phyloP scores from a whole-genome alignment of 495 filamentous ascomycete species.

The Tuber brumale region DNA sequence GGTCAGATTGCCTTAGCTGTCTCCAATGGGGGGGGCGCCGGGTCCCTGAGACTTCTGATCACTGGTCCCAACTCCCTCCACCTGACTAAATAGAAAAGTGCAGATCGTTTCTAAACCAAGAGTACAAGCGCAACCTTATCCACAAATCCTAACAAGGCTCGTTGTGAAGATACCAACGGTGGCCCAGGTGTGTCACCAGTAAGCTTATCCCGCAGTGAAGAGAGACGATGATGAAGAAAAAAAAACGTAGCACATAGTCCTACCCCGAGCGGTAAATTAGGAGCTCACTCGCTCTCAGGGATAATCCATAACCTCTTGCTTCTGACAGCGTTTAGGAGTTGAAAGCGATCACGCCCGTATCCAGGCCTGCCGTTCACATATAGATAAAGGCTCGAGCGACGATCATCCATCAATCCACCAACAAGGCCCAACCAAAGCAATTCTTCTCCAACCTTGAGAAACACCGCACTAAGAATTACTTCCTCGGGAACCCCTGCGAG shows the following conservation, averaged over 20 bases:
- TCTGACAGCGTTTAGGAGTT: not conserved
- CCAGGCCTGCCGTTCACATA: too few species aligned
- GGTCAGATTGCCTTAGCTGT: not conserved
- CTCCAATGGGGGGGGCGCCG: not conserved
- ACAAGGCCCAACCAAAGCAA: not conserved
- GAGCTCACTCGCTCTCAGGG: not conserved
- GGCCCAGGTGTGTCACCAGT: not conserved
- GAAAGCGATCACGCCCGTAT: not conserved
- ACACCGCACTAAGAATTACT: not conserved
- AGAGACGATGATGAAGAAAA: not conserved
- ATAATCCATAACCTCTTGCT: not conserved
- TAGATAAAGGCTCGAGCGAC: not conserved
- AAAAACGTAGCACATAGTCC: not conserved
- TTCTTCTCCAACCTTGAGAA: not conserved
- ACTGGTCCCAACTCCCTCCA: not conserved
- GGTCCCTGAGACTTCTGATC: not conserved
- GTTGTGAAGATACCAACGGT: not conserved
- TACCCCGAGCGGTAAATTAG: not conserved
- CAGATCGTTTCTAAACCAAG: not conserved
- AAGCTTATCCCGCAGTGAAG: not conserved
- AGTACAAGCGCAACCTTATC: not conserved
- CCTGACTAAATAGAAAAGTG: not conserved
- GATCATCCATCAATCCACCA: not conserved
- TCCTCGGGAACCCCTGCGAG: not conserved
- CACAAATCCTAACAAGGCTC: not conserved